Evolutionary conservation across 306 rosid species (phyloP), one percentile per base, ranked within the genome.

Genomic region (Pyrus betulifolia): DNA sequence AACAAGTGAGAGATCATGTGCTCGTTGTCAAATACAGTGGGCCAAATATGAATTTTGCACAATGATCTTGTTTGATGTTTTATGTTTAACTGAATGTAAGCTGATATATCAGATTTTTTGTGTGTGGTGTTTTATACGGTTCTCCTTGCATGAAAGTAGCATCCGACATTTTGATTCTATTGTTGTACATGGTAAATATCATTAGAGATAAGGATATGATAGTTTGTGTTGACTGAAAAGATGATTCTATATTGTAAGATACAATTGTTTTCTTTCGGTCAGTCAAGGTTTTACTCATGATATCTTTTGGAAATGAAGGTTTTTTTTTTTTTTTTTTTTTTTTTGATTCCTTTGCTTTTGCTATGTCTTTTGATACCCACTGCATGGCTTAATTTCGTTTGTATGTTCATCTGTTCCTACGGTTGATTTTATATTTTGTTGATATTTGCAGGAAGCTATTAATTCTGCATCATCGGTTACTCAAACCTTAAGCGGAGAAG

Each of bases 401-500:
- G 38, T 18, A 8, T 31, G 57, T 19, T 59, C 22, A 15, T 57
- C 23, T 55, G 27, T 25, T 5, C 2, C 3, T 59, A 5, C 59
- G 17, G 17, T 55, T 58, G 51, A 67, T 57, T 63, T 2, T 42
- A 40, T 62, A 27, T 46, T 42, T 38, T 55, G 44, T 22, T 22
- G 15, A 19, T 67, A 61, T 15, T 62, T 80, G 60, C 94, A 96
- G 99, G 99, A 96, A 82, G 80, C 98, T 73, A 84, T 96, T 67
- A 93, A 71, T 83, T 85, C 98, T 3, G 98, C 94, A 28, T 91
- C 97, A 28, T 81, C 99, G 2, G 84, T 96, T 72, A 70, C 93
- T 75, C 99, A 93, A 87, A 86, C 97, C 33, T 76, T 96, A 80
- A 86, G 81, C 40, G 95, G 97, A 75, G 99, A 96, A 82, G 70